These are phyloP conservation scores for Corynascus novoguineensis DNA, from an alignment of 495 filamentous ascomycete species.

Conservation along the genomic window DNA sequence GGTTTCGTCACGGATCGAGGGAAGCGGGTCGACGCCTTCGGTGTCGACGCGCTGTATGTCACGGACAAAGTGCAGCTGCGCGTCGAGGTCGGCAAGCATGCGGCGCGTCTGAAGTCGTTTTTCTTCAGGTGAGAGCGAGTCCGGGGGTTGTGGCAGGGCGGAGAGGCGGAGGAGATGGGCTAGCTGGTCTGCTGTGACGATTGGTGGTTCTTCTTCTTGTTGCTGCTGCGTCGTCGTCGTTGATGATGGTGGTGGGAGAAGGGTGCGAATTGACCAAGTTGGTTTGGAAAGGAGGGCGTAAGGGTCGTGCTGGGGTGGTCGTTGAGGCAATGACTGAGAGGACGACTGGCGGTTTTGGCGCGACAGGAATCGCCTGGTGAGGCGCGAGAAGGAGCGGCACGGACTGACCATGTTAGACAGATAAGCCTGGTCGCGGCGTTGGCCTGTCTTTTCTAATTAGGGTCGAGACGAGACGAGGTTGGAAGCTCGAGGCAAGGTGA, in stretches of 20 bases:
- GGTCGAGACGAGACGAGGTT: background rate
- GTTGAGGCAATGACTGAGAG: constrained; percentile 4
- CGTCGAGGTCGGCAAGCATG: constrained; percentile 68
- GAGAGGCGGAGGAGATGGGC: constrained; percentile 87
- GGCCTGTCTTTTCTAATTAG: background rate
- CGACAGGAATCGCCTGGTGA: background rate
- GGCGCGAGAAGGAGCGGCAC: constrained; percentile 4
- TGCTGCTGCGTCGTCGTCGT: constrained; percentile 18
- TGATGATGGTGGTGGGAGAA: constrained; percentile 51
- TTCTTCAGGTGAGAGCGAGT: no score
- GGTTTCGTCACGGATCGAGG: constrained; percentile 78
- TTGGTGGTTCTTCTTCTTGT: background rate
- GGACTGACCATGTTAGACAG: background rate
- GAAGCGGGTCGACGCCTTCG: constrained; percentile 60
- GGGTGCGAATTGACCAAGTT: constrained; percentile 77
- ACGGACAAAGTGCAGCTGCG: constrained; percentile 84
- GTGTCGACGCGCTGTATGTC: constrained; percentile 79
- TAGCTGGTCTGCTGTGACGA: constrained; percentile 39
- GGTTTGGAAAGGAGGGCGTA: constrained; percentile 58
- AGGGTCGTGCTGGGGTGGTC: constrained; percentile 9
- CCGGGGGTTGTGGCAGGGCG: constrained; percentile 69
- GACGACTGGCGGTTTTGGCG: constrained; percentile 12
- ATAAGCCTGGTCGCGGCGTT: background rate
- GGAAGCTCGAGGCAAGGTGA: background rate
- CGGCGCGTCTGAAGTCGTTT: constrained; percentile 44